phyloP scores from a whole-genome alignment of 2,329 filamentous ascomycete genomes.

The Ceratocystis diversiconidia region DNA sequence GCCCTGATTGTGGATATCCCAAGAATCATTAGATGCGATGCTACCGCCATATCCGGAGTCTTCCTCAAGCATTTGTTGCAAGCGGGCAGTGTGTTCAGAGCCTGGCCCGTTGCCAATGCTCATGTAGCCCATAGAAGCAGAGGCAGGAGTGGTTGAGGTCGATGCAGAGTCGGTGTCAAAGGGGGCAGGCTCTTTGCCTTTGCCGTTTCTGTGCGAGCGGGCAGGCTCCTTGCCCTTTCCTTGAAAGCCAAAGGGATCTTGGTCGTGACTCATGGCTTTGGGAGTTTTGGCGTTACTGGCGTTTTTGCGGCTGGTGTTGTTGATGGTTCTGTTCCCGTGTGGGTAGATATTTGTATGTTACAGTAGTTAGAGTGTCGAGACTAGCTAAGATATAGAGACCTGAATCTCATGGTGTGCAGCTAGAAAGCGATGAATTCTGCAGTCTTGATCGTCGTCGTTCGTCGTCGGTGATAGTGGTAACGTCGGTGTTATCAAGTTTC shows the following conservation, averaged over 20 bases:
- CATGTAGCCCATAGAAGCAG: slow-evolving; percentile 48
- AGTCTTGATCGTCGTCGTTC: too few relatives aligned
- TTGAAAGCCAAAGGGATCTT: not conserved
- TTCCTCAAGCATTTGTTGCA: slow-evolving; percentile 67
- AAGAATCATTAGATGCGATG: slow-evolving; percentile 46
- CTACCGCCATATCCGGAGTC: slow-evolving; percentile 92
- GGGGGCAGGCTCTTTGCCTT: slow-evolving; percentile 35
- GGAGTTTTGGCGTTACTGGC: too few relatives aligned
- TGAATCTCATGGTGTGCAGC: too few relatives aligned
- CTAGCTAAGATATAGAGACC: too few relatives aligned
- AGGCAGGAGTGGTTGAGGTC: slow-evolving; percentile 20
- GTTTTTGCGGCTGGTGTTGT: too few relatives aligned
- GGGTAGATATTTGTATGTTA: too few relatives aligned
- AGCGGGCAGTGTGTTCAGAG: slow-evolving; percentile 64
- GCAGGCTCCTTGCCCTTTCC: slow-evolving; percentile 10
- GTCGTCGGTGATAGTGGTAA: too few relatives aligned
- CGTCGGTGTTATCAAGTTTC: too few relatives aligned
- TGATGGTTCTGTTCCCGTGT: too few relatives aligned
- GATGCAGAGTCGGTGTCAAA: slow-evolving; percentile 19
- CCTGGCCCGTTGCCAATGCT: slow-evolving; percentile 66
- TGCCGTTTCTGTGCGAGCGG: slow-evolving; percentile 27
- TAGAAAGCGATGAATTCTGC: too few relatives aligned
- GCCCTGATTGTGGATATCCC: slow-evolving; percentile 25
- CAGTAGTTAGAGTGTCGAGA: too few relatives aligned
- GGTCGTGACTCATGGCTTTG: slow-evolving; percentile 8